A percentile compares a stretch with the other conserved stretches of the same genome.
Conservation (phyloP, 2,329 filamentous ascomycete species). For the Ceratocystis cacaofunesta region DNA sequence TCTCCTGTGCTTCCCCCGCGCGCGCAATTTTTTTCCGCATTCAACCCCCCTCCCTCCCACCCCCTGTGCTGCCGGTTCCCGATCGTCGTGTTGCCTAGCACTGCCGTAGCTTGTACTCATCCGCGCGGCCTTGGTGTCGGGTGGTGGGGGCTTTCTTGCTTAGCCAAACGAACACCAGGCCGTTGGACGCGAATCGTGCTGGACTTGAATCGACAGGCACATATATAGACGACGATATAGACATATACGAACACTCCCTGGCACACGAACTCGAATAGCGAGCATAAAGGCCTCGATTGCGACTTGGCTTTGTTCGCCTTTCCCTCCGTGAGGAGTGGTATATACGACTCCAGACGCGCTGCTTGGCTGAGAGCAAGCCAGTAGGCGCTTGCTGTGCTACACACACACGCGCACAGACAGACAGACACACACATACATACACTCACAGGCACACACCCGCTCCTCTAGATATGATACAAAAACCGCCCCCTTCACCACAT, state of each 20-base stretch:
- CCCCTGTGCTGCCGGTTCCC: neutral
- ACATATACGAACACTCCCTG: neutral
- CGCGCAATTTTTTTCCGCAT: too few relatives aligned
- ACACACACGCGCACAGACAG: neutral
- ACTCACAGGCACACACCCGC: neutral
- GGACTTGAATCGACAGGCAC: neutral
- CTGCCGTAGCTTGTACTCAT: neutral
- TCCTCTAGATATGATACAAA: constrained; percentile 12
- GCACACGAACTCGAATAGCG: neutral
- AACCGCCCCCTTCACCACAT: constrained; percentile 15
- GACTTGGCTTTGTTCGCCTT: too few relatives aligned
- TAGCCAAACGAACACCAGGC: neutral
- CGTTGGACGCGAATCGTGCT: neutral
- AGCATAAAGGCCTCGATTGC: neutral
- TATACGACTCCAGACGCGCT: too few relatives aligned
- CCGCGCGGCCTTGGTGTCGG: neutral
- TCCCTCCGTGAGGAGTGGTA: too few relatives aligned
- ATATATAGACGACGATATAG: neutral
- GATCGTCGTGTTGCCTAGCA: neutral
- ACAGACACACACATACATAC: neutral
- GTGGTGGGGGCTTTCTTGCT: neutral
- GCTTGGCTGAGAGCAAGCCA: too few relatives aligned
- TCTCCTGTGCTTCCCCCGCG: too few relatives aligned
- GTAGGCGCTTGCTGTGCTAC: too few relatives aligned
- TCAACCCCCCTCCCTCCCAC: too few relatives aligned